Evolutionary conservation across 164 flowering plant species (phyloP), one percentile per base, ranked within the genome.

Genomic region (Santalum album): DNA sequence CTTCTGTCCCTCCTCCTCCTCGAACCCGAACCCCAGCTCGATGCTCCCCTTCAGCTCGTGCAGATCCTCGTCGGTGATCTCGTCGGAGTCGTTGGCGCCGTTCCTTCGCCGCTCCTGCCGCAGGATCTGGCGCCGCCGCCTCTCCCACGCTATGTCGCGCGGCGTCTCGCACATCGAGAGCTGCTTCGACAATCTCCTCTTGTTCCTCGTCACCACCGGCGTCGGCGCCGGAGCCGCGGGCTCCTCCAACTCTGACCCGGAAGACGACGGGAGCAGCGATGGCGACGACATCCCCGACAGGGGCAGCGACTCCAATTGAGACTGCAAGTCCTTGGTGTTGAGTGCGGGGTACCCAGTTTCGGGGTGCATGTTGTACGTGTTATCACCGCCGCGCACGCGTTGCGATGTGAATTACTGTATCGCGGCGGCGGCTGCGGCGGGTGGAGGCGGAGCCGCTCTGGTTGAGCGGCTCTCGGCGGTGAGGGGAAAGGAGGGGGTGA

Each of bases 21-120:
- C 77, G 70, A 87, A 87, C 25, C 89, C 90, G 19, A 90, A 90
- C 0, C 98, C 98, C 6, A 90, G 72, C 65, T 90, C 98, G 21
- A 90, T 86, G 59, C 80, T 77, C 6, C 96, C 98, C 55, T 81
- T 87, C 1, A 87, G 76, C 77, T 90, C 98, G 16, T 68, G 59
- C 42, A 87, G 64, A 46, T 90, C 98, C 61, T 80, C 98, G 49
- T 90, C 98, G 12, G 96, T 84, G 46, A 88, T 29, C 24, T 71
- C 74, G 11, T 65, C 75, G 12, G 38, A 16, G 1, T 69, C 73
- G 1, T 40, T 25, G 6, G 56, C 43, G 3, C 62, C 61, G 32
- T 49, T 52, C 58, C 22, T 73, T 60, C 57, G 64, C 42, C 74
- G 47, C 64, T 71, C 76, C 52, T 66, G 82, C 36, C 55, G 27